Conservation (phyloP, 1,139 yeast species). For the Yamadazyma trypodendri region DNA sequence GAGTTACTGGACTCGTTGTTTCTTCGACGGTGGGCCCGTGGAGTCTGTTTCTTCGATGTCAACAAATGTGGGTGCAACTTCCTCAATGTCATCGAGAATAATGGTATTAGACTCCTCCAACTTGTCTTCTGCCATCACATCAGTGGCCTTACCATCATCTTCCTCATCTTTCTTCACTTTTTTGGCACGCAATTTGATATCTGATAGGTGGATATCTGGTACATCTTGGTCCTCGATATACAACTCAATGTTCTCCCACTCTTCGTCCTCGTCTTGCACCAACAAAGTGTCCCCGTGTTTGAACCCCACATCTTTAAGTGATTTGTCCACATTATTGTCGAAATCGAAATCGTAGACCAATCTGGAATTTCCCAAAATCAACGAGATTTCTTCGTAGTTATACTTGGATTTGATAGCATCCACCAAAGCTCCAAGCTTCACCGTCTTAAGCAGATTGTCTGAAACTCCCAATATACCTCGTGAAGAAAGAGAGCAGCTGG, state of each 20-base stretch:
- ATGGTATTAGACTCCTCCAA: slow-evolving; percentile 8
- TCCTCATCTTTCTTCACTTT: slow-evolving; percentile 8
- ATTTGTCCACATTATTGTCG: slow-evolving; percentile 65
- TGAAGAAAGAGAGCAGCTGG: slow-evolving; percentile 67
- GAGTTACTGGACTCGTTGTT: slow-evolving; percentile 17
- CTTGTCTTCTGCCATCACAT: slow-evolving; percentile 14
- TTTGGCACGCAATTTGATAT: slow-evolving; percentile 23
- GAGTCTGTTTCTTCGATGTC: slow-evolving; percentile 9
- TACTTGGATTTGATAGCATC: slow-evolving; percentile 45
- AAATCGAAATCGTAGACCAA: slow-evolving; percentile 84
- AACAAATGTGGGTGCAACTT: slow-evolving; percentile 1
- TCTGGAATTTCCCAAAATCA: slow-evolving; percentile 58
- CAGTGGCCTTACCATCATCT: slow-evolving; percentile 14
- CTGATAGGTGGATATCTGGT: slow-evolving; percentile 20
- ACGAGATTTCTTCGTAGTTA: slow-evolving; percentile 62
- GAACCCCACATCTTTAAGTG: slow-evolving; percentile 57
- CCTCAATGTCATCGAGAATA: slow-evolving; percentile 12
- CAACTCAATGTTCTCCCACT: slow-evolving; percentile 67
- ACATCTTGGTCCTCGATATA: slow-evolving; percentile 38
- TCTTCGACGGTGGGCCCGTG: slow-evolving; percentile 20
- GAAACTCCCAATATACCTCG: slow-evolving; percentile 36
- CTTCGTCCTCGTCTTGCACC: slow-evolving; percentile 77
- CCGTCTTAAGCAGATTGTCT: slow-evolving; percentile 12
- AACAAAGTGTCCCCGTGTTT: slow-evolving; percentile 59
- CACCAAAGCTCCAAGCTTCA: slow-evolving; percentile 43